phyloP scores from a whole-genome alignment of 2,329 filamentous ascomycete species.

The Aspergillus neoniger region DNA sequence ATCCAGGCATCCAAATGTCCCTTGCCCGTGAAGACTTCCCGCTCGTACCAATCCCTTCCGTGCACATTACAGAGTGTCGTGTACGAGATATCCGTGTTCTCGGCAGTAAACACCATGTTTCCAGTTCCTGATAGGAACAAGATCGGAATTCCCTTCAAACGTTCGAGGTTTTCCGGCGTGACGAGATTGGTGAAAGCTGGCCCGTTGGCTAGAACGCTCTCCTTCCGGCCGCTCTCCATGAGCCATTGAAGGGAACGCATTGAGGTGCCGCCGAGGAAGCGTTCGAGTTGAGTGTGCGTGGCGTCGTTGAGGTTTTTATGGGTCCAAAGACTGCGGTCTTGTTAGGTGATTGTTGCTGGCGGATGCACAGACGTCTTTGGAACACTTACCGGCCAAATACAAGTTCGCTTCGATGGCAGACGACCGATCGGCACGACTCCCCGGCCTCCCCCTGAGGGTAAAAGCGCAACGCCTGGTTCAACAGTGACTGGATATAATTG shows the following conservation, averaged over 20 bases:
- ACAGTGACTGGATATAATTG: background rate
- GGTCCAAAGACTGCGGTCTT: constrained; percentile 1
- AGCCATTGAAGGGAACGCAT: constrained; percentile 8
- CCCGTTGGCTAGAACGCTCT: constrained; percentile 2
- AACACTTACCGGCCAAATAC: constrained; percentile 6
- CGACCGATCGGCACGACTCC: constrained; percentile 6
- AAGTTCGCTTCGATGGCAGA: constrained; percentile 7
- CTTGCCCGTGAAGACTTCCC: constrained; percentile 3
- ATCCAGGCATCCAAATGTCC: constrained; percentile 7
- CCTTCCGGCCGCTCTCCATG: background rate
- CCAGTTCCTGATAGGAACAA: constrained; percentile 5
- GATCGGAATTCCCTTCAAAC: constrained; percentile 5
- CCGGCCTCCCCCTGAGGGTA: background rate
- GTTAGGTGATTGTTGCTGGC: background rate
- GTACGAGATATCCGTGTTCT: constrained; percentile 6
- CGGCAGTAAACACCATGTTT: constrained; percentile 9
- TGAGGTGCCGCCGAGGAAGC: constrained; percentile 4
- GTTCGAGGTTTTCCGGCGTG: constrained; percentile 6
- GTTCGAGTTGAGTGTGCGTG: constrained; percentile 2
- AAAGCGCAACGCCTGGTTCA: constrained; percentile 6
- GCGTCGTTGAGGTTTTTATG: constrained; percentile 4
- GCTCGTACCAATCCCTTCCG: constrained; percentile 8
- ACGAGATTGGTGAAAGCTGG: background rate
- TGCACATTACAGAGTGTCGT: constrained; percentile 4
- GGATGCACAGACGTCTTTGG: background rate